A percentile compares a stretch with the other conserved stretches of the same genome.
phyloP scores from a whole-genome alignment of 768 basidiomycete species.

The Pisolithus sp. region DNA sequence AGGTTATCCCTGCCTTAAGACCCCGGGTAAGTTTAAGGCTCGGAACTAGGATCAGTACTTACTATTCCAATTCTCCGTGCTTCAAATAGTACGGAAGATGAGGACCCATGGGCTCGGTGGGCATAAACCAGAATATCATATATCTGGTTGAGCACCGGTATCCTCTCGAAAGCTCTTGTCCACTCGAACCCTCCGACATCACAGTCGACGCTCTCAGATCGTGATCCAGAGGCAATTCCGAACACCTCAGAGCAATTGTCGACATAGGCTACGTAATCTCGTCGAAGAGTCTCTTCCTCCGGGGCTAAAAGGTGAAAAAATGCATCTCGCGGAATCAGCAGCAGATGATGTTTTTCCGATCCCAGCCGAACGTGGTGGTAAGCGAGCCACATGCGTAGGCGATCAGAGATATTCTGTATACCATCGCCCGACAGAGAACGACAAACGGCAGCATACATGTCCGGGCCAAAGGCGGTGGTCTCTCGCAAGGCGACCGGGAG shows the following conservation, averaged over 20 bases:
- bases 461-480: constrained; percentile 50
- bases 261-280: constrained; percentile 38
- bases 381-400: constrained; percentile 46
- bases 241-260: constrained; percentile 14
- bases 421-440: constrained; percentile 37
- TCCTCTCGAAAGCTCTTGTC: constrained; percentile 45
- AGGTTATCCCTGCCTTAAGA: constrained; percentile 58
- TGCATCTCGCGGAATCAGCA: constrained; percentile 55
- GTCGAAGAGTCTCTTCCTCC: constrained; percentile 45
- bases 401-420: constrained; percentile 30
- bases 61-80: constrained; percentile 55
- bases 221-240: constrained; percentile 2
- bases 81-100: constrained; percentile 50
- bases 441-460: constrained; percentile 47
- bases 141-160: constrained; percentile 62
- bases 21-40: constrained; percentile 3
- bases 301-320: constrained; percentile 45
- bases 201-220: constrained; percentile 13
- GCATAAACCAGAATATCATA: constrained; percentile 65
- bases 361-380: constrained; percentile 59
- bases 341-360: constrained; percentile 49
- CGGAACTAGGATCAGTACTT: constrained; percentile 20
- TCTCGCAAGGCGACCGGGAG: constrained; percentile 54
- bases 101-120: constrained; percentile 52
- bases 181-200: constrained; percentile 27